A percentile compares a stretch with the other conserved stretches of the same genome.
Conservation (phyloP, 257 asterid species). For the Nicotiana obtusifolia region DNA sequence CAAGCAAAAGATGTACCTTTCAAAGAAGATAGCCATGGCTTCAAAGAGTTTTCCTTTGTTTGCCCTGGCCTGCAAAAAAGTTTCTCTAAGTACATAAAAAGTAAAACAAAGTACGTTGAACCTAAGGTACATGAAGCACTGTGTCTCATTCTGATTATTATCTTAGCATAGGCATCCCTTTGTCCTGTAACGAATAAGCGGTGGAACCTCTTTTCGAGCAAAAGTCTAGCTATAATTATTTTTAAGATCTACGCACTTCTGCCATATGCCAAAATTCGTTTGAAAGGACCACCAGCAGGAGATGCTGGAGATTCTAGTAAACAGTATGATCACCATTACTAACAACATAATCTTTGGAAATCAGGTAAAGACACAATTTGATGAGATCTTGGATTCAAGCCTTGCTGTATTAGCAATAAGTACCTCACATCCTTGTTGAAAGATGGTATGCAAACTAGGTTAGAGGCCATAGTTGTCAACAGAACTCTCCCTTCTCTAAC, state of each 20-base stretch:
- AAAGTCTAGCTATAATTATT: background rate
- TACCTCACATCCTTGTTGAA: background rate
- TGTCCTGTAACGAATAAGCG: background rate
- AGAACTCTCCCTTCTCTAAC: background rate
- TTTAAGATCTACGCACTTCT: background rate
- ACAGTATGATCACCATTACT: background rate
- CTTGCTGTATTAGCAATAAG: background rate
- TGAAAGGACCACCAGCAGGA: conserved; percentile 1
- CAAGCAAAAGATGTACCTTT: conserved; percentile 44
- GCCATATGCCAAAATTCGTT: background rate
- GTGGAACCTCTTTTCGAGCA: background rate
- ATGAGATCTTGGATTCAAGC: background rate
- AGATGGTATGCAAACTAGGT: background rate
- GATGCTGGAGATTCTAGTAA: background rate
- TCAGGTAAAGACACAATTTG: background rate
- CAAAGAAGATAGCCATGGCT: conserved; percentile 86
- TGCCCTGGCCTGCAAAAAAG: conserved; percentile 59
- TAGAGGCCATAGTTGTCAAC: background rate
- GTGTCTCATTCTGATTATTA: background rate
- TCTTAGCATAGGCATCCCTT: background rate
- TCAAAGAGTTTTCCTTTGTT: conserved; percentile 81
- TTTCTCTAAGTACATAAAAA: background rate
- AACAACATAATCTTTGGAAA: conserved; percentile 4
- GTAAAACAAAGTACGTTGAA: background rate
- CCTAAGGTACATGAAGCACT: background rate